These are phyloP conservation scores for Evansstolkia leycettana DNA, from an alignment of 495 filamentous ascomycete species.

Conservation along the genomic window DNA sequence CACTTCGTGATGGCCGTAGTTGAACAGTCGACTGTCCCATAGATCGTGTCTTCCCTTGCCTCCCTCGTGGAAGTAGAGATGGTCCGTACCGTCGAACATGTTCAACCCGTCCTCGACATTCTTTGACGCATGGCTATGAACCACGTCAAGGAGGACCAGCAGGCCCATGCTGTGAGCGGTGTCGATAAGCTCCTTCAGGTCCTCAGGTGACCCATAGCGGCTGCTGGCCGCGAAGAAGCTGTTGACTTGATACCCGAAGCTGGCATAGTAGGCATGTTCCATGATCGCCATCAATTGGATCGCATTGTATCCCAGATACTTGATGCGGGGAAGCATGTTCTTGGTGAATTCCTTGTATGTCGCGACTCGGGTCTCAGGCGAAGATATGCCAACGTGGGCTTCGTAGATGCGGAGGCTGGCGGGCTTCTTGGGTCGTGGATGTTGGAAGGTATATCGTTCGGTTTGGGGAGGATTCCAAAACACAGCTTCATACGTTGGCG, in stretches of 20 bases:
- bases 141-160: conserved; percentile 87
- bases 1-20: conserved; percentile 92
- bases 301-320: conserved; percentile 85
- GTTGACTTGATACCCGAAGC: conserved; percentile 97
- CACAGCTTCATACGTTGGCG: conserved; percentile 82
- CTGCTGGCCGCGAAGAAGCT: conserved; percentile 98
- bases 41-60: conserved; percentile 73
- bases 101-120: conserved; percentile 92
- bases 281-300: conserved; percentile 99
- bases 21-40: conserved; percentile 95
- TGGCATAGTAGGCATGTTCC: conserved; percentile 99
- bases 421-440: conserved; percentile 73
- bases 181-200: conserved; percentile 92
- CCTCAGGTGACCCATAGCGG: conserved; percentile 86
- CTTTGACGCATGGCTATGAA: conserved; percentile 96
- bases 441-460: conserved; percentile 70
- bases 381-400: conserved; percentile 94
- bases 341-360: conserved; percentile 96
- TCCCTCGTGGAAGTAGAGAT: conserved; percentile 90
- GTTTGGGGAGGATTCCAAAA: conserved; percentile 89
- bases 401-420: conserved; percentile 84
- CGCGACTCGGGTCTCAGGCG: conserved; percentile 73
- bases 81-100: conserved; percentile 86
- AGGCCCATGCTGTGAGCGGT: conserved; percentile 87
- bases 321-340: conserved; percentile 83